A percentile compares a stretch with the other conserved stretches of the same genome.
phyloP scores from a whole-genome alignment of 805 yeast species.

The Pichia thaimueangensis region DNA sequence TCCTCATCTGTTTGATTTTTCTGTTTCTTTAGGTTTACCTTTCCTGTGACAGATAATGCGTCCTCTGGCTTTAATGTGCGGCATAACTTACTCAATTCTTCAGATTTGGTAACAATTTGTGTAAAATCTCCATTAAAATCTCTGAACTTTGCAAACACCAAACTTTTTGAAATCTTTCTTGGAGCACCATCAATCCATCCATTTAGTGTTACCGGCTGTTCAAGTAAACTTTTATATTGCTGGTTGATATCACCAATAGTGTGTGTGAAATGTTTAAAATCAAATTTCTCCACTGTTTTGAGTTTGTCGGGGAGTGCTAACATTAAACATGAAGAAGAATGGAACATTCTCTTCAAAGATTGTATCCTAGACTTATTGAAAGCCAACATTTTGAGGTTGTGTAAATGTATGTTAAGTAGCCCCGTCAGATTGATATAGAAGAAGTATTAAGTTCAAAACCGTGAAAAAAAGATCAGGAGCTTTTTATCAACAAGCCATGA shows the following conservation, averaged over 20 bases:
- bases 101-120: constrained; percentile 48
- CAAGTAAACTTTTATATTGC: constrained; percentile 7
- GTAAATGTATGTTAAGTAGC: too few relatives aligned
- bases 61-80: constrained; percentile 63
- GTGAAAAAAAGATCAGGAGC: too few relatives aligned
- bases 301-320: constrained; percentile 18
- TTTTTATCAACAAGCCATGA: too few relatives aligned
- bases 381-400: not conserved
- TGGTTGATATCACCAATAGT: constrained; percentile 20
- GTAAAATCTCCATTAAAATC: constrained; percentile 63
- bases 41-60: constrained; percentile 61
- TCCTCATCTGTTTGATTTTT: constrained; percentile 18
- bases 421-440: too few relatives aligned
- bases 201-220: constrained; percentile 42
- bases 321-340: not conserved
- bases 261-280: constrained; percentile 25
- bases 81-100: constrained; percentile 31
- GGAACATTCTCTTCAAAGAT: not conserved
- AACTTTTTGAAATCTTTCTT: constrained; percentile 52
- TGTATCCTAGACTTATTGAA: not conserved
- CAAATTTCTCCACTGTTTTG: constrained; percentile 22
- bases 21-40: constrained; percentile 32
- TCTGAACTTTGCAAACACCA: constrained; percentile 69
- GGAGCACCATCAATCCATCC: constrained; percentile 87
- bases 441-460: too few relatives aligned